Conservation (phyloP, 306 rosid species). For the Prunus davidiana region DNA sequence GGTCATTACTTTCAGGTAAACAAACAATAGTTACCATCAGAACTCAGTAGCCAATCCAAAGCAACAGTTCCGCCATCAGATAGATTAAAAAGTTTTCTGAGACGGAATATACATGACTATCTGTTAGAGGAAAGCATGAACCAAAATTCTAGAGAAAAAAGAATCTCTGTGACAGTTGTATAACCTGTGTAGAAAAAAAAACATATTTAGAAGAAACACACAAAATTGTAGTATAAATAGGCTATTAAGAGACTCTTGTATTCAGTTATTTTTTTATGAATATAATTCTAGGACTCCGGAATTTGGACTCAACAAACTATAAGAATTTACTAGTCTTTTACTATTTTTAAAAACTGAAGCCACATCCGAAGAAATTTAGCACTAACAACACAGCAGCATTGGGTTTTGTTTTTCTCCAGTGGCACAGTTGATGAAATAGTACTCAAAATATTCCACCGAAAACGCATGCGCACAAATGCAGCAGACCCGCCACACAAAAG, state of each 20-base stretch:
- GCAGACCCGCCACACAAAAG: neutral
- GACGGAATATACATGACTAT: neutral
- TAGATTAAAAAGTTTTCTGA: conserved; percentile 31
- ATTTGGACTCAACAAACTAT: neutral
- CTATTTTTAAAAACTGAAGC: neutral
- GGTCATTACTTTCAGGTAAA: neutral
- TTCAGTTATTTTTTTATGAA: too few species aligned
- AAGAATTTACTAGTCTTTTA: neutral
- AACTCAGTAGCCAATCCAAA: conserved; percentile 40
- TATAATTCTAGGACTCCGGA: neutral
- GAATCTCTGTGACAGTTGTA: neutral
- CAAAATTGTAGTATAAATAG: neutral
- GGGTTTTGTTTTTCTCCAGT: neutral
- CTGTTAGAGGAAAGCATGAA: conserved; percentile 25
- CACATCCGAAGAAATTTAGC: neutral
- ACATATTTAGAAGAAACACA: neutral
- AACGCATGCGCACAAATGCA: neutral
- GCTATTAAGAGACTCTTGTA: neutral
- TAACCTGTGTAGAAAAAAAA: neutral
- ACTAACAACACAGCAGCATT: neutral
- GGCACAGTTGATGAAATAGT: neutral
- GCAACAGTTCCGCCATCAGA: conserved; percentile 44
- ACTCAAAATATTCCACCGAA: neutral
- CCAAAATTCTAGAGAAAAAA: neutral
- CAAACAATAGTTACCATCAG: conserved; percentile 28